A percentile compares a stretch with the other conserved stretches of the same genome.
phyloP scores from a whole-genome alignment of 2,329 filamentous ascomycete species.

The Paramyrothecium sp. region DNA sequence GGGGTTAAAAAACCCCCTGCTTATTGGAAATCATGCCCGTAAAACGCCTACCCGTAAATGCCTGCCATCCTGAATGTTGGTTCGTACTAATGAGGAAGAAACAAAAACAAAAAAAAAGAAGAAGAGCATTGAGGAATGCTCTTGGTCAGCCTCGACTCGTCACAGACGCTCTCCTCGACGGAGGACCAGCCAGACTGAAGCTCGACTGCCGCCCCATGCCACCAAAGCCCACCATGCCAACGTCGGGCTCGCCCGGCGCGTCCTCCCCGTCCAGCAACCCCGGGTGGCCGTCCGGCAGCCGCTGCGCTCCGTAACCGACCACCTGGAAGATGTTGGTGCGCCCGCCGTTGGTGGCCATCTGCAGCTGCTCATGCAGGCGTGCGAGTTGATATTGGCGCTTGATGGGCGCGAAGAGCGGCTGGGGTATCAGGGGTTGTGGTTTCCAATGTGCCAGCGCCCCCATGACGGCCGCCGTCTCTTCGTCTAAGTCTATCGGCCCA shows the following conservation, averaged over 20 bases:
- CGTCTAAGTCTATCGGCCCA: conserved; percentile 86
- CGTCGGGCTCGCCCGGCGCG: conserved; percentile 57
- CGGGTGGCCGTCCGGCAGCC: conserved; percentile 47
- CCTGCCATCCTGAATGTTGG: too few relatives aligned
- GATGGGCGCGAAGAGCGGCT: conserved; percentile 60
- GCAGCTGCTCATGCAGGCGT: conserved; percentile 63
- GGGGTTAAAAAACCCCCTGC: too few relatives aligned
- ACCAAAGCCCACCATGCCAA: conserved; percentile 35
- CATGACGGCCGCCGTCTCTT: conserved; percentile 91
- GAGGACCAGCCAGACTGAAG: conserved; percentile 39
- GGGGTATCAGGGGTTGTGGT: conserved; percentile 73
- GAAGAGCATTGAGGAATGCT: too few relatives aligned
- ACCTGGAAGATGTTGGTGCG: conserved; percentile 65
- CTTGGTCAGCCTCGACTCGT: conserved; percentile 34
- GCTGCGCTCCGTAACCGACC: conserved; percentile 54
- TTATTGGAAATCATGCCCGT: too few relatives aligned
- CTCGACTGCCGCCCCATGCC: conserved; percentile 41
- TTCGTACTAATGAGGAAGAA: too few relatives aligned
- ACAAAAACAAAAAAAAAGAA: too few relatives aligned
- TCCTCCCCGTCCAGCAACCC: conserved; percentile 48
- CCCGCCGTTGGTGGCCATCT: conserved; percentile 65
- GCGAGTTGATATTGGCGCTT: conserved; percentile 62
- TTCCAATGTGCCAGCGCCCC: conserved; percentile 71
- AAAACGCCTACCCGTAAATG: too few relatives aligned
- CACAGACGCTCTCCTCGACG: conserved; percentile 45